phyloP scores from a whole-genome alignment of 768 basidiomycete species.

The Russula emetica region DNA sequence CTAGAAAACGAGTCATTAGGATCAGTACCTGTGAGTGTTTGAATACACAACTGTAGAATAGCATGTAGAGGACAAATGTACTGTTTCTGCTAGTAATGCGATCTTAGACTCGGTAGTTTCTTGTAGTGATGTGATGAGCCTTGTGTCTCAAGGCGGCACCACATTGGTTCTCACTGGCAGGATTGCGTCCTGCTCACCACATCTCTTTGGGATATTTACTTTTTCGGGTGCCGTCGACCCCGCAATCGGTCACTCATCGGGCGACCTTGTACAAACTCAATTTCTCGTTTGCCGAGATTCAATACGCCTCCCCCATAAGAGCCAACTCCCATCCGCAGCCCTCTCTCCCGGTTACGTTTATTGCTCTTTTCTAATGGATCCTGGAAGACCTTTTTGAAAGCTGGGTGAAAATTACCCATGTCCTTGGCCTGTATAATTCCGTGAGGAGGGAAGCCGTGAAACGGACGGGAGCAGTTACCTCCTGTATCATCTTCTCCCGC shows the following conservation, averaged over 20 bases:
- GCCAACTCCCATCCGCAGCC: slow-evolving; percentile 75
- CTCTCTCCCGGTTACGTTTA: slow-evolving; percentile 52
- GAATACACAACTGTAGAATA: background rate
- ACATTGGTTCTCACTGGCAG: background rate
- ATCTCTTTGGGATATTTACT: slow-evolving; percentile 30
- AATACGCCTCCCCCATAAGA: slow-evolving; percentile 67
- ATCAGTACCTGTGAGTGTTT: slow-evolving; percentile 27
- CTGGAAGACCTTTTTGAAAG: slow-evolving; percentile 64
- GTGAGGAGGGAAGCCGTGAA: slow-evolving; percentile 4
- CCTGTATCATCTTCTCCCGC: slow-evolving; percentile 53
- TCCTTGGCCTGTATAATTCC: slow-evolving; percentile 60
- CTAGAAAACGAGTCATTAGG: slow-evolving; percentile 35
- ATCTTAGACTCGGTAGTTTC: background rate
- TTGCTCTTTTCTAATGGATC: slow-evolving; percentile 32
- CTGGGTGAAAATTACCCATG: slow-evolving; percentile 79
- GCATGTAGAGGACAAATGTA: background rate
- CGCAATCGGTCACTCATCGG: slow-evolving; percentile 15
- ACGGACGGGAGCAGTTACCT: slow-evolving; percentile 45
- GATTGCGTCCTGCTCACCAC: slow-evolving; percentile 15
- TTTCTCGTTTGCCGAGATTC: slow-evolving; percentile 58
- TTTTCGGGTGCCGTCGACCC: slow-evolving; percentile 30
- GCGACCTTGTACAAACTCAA: slow-evolving; percentile 38
- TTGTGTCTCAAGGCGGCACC: background rate
- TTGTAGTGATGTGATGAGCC: background rate
- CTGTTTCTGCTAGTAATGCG: background rate